These are phyloP conservation scores for Phytophthora colocasiae DNA, from an alignment of 352 stramenopile species.

Conservation along the genomic window DNA sequence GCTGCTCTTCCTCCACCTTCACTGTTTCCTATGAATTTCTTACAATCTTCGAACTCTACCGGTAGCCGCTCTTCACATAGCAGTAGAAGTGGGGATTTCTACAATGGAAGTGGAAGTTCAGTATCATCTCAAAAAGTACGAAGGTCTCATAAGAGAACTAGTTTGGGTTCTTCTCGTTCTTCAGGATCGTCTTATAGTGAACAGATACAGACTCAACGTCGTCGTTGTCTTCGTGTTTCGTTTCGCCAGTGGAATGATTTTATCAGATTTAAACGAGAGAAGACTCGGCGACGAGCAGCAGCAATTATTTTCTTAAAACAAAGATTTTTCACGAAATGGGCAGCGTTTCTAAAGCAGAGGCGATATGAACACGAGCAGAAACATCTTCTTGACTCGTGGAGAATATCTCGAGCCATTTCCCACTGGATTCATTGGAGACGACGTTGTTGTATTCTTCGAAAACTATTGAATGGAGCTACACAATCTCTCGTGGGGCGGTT, in stretches of 20 bases:
- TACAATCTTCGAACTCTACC: neutral
- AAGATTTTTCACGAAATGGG: conserved; percentile 25
- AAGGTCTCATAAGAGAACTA: conserved; percentile 4
- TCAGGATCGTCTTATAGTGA: neutral
- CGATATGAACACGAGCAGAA: conserved; percentile 26
- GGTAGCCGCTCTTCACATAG: conserved; percentile 6
- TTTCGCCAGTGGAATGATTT: conserved; percentile 47
- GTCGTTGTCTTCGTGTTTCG: conserved; percentile 17
- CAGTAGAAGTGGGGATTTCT: conserved; percentile 10
- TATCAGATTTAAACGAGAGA: conserved; percentile 21
- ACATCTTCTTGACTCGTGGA: conserved; percentile 27
- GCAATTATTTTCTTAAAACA: conserved; percentile 33
- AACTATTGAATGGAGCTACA: conserved; percentile 12
- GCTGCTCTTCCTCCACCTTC: conserved; percentile 33
- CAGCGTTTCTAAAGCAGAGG: conserved; percentile 6
- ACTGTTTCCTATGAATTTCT: conserved; percentile 1
- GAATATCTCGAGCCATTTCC: conserved; percentile 16
- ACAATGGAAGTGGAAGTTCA: conserved; percentile 1
- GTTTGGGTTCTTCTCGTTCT: conserved; percentile 4
- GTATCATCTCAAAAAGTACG: conserved; percentile 1
- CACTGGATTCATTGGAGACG: conserved; percentile 9
- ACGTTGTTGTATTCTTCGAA: conserved; percentile 3
- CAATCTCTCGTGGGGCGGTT: conserved; percentile 37
- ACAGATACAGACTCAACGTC: neutral
- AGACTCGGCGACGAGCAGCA: conserved; percentile 14